phyloP scores from a whole-genome alignment of 305 asterid genomes.

The Plantago rigida region DNA sequence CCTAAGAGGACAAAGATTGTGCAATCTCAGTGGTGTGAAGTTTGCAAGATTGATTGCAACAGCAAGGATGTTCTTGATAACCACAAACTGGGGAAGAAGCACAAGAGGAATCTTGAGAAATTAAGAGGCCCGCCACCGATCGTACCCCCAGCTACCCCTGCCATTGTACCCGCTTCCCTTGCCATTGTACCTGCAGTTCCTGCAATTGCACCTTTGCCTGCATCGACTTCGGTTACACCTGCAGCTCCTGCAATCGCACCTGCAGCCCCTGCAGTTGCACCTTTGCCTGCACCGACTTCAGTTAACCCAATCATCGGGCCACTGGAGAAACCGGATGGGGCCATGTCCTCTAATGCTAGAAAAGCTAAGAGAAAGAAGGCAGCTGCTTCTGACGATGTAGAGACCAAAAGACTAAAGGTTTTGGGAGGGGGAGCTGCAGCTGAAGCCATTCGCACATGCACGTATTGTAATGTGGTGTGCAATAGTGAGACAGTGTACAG shows the following conservation, averaged over 20 bases:
- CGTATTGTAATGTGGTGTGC: constrained; percentile 65
- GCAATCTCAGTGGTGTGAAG: constrained; percentile 55
- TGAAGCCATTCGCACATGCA: constrained; percentile 42
- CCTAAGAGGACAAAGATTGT: constrained; percentile 42
- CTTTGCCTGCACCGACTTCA: constrained; percentile 1
- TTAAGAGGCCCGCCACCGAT: constrained; percentile 9
- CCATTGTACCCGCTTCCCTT: constrained; percentile 4
- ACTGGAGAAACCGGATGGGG: constrained; percentile 37
- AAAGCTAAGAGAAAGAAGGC: constrained; percentile 34
- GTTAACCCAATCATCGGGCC: constrained; percentile 39
- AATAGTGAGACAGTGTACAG: constrained; percentile 53
- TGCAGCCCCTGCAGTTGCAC: background rate
- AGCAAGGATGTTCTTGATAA: constrained; percentile 47
- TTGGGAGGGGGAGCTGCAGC: constrained; percentile 65
- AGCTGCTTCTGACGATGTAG: constrained; percentile 44
- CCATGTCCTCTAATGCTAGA: constrained; percentile 21
- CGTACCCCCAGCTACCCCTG: background rate
- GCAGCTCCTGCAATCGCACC: background rate
- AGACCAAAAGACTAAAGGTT: constrained; percentile 45
- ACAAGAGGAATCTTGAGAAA: constrained; percentile 30
- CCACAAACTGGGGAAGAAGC: constrained; percentile 61
- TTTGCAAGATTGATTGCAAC: constrained; percentile 54
- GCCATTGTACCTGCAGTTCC: constrained; percentile 2
- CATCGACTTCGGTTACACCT: too few species aligned
- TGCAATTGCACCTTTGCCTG: background rate